phyloP scores from a whole-genome alignment of 2,329 filamentous ascomycete species.

The Trichoderma afroharzianum region DNA sequence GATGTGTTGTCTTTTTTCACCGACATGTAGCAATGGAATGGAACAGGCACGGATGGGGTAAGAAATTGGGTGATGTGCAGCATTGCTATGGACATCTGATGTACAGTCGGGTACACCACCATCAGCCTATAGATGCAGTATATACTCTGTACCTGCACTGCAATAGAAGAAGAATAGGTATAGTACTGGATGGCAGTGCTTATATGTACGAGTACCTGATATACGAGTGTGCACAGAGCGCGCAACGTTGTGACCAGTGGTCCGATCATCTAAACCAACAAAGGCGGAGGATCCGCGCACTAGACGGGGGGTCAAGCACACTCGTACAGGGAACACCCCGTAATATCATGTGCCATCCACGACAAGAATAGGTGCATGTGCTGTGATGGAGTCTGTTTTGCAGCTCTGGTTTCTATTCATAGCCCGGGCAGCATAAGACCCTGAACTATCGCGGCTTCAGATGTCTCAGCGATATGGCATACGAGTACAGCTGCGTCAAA shows the following conservation, averaged over 20 bases:
- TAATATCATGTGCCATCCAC: not conserved
- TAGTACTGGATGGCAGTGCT: not conserved
- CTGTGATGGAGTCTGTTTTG: not conserved
- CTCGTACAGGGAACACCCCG: not conserved
- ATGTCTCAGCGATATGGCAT: not conserved
- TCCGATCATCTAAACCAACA: not conserved
- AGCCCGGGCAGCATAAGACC: not conserved
- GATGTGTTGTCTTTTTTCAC: not conserved
- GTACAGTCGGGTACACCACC: not conserved
- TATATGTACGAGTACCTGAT: too few species aligned
- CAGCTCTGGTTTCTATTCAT: not conserved
- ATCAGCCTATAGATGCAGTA: not conserved
- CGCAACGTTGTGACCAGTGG: not conserved
- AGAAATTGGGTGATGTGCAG: not conserved
- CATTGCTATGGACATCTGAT: not conserved
- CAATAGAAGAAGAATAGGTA: not conserved
- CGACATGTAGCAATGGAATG: not conserved
- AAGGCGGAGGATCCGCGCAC: constrained; percentile 5
- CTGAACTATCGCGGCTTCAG: not conserved
- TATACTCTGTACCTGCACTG: not conserved
- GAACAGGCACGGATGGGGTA: not conserved
- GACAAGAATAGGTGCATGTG: not conserved
- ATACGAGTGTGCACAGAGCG: too few species aligned
- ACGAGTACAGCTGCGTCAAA: not conserved
- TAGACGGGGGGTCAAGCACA: not conserved